Evolutionary conservation across 176 grass and related monocot species (phyloP), one percentile per base, ranked within the genome.

Genomic region (Oryza meyeriana): DNA sequence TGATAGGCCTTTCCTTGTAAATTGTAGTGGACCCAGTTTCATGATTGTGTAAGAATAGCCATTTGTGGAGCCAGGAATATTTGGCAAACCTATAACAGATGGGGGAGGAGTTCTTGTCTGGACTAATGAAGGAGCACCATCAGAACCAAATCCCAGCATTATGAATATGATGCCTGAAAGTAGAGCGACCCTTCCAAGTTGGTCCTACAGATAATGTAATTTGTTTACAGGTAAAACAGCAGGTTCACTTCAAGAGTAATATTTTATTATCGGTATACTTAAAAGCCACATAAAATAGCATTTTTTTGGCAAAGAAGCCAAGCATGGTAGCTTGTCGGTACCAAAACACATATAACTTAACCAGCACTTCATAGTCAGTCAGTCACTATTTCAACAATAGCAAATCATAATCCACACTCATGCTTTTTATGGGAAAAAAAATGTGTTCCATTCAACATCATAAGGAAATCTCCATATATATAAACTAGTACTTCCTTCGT

Each of bases 111-210:
- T 95, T 95, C 95, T 98, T 70, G 68, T 89, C 86, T 98, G 92
- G 79, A 85, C 72, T 87, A 94, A 71, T 65, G 93, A 82, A 71
- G 90, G 89, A 4, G 80, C 84, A 39, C 90, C 79, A 81, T 98
- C 95, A 4, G 92, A 84, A 79, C 95, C 88, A 77, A 98, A 95
- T 95, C 95, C 95, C 67, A 98, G 62, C 90, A 98, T 95, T 57
- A 98, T 84, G 82, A 98, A 98, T 83, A 98, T 81, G 83, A 98
- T 86, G 52, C 92, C 88, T 84, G 95, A 98, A 85, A 98, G 90
- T 57, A 98, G 84, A 70, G 86, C 80, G 72, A 98, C 95, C 83
- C 92, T 95, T 83, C 95, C 90, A 72, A 98, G 83, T 98, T 98
- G 95, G 88, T 95, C 92, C 95, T 98, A 86, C 77, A 87, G 61